Evolutionary conservation across 2,329 filamentous ascomycete species (phyloP), one percentile per base, ranked within the genome.

Genomic region (Pseudogymnoascus sp.): DNA sequence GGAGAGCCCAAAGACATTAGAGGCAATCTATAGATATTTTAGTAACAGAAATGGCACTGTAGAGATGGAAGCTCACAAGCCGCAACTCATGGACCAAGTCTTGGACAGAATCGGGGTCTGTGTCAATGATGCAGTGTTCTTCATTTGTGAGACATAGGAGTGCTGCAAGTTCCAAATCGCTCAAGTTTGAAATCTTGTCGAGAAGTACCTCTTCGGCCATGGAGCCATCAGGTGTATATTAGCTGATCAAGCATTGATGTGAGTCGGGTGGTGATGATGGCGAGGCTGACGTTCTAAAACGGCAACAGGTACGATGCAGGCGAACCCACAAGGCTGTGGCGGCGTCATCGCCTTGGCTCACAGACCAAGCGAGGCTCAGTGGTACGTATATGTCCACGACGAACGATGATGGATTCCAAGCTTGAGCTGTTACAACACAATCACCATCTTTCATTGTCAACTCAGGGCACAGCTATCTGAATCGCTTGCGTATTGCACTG

Each of bases 121-220:
- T 89, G 75, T 91, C 88, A 71, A 97, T 86, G 69, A 97, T 86
- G 77, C 91, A 96, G 75, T 97, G 93, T 74, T 96, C 90, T 67
- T 88, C 83, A 64, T 88, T 86, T 65, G 92, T 82, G 60, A 97
- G 83, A 72, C 89, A 93, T 60, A 97, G 83, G 41, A 97, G 81
- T 12, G 89, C 78, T 23, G 93, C 95, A 64, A 97, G 84, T 76
- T 97, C 93, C 41, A 97, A 81, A 77, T 97, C 93, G 71, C 88
- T 90, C 66, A 97, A 81, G 68, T 85, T 83, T 71, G 93, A 89
- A 69, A 96, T 83, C 74, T 88, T 88, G 66, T 83, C 80, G 65
- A 88, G 78, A 65, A 92, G 80, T 63, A 77, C 75, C 71, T 83
- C 79, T 77, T 84, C 79, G 74, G 83, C 85, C 87, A 89, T 89